Percentiles rank a stretch among this genome's conserved stretches.
Conservation (phyloP, 2,329 filamentous ascomycete genomes). For the Alternaria panax region DNA sequence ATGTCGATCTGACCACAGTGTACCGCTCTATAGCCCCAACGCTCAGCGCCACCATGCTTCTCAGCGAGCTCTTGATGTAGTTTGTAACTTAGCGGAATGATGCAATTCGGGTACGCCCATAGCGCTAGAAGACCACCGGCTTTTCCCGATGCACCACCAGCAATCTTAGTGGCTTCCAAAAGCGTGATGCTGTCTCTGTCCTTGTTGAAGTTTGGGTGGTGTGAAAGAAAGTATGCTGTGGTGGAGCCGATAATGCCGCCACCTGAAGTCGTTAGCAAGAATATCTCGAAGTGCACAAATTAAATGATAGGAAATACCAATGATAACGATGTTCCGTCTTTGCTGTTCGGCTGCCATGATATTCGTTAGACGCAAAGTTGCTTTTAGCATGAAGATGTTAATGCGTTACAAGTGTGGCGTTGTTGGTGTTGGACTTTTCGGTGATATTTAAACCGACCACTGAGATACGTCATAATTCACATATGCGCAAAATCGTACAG, state of each 20-base stretch:
- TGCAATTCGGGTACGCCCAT: constrained; percentile 86
- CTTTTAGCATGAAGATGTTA: constrained; percentile 30
- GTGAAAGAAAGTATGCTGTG: constrained; percentile 88
- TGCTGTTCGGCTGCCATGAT: constrained; percentile 37
- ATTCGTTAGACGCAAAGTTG: constrained; percentile 19
- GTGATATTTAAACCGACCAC: constrained; percentile 19
- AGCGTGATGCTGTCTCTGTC: constrained; percentile 80
- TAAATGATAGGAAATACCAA: constrained; percentile 32
- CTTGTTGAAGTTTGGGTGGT: constrained; percentile 81
- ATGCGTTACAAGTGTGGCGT: constrained; percentile 22
- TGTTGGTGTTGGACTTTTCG: constrained; percentile 22
- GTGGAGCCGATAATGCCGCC: constrained; percentile 93
- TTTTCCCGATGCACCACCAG: constrained; percentile 92
- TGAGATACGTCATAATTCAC: constrained; percentile 19
- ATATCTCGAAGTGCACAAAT: background rate
- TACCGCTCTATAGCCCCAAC: constrained; percentile 87
- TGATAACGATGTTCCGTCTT: constrained; percentile 47
- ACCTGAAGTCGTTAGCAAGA: constrained; percentile 58
- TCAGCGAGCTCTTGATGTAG: constrained; percentile 85
- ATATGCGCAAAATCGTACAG: background rate
- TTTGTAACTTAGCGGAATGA: constrained; percentile 85
- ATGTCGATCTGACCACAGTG: constrained; percentile 73
- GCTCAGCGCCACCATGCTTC: constrained; percentile 77
- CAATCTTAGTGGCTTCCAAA: constrained; percentile 84
- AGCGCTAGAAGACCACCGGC: constrained; percentile 88